phyloP scores from a whole-genome alignment of 2,329 filamentous ascomycete genomes.

The Colletotrichum sp. region DNA sequence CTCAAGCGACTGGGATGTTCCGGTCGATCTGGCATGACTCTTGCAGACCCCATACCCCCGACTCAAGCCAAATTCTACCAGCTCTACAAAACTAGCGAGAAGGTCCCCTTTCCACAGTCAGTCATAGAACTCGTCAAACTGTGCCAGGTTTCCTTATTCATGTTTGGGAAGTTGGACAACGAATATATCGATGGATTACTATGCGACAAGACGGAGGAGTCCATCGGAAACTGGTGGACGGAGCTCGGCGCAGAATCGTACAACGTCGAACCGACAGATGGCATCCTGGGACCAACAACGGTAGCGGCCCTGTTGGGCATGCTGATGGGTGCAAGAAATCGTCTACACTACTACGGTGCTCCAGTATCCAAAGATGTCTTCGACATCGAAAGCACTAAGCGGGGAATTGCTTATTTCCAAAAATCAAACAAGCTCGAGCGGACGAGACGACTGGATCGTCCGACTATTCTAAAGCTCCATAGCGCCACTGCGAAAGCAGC shows the following conservation, averaged over 20 bases:
- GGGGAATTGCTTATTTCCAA: slow-evolving; percentile 87
- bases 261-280: slow-evolving; percentile 90
- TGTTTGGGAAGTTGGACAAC: slow-evolving; percentile 86
- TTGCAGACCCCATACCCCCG: slow-evolving; percentile 78
- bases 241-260: slow-evolving; percentile 92
- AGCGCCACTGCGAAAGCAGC: slow-evolving; percentile 88
- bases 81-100: slow-evolving; percentile 86
- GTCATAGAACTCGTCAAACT: slow-evolving; percentile 90
- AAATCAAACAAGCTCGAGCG: slow-evolving; percentile 83
- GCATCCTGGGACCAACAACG: slow-evolving; percentile 89
- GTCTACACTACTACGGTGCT: slow-evolving; percentile 82
- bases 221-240: slow-evolving; percentile 94
- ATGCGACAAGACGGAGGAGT: slow-evolving; percentile 90
- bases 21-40: slow-evolving; percentile 82
- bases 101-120: slow-evolving; percentile 76
- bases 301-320: slow-evolving; percentile 87
- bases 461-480: slow-evolving; percentile 82
- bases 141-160: slow-evolving; percentile 85
- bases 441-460: slow-evolving; percentile 80
- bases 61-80: slow-evolving; percentile 92
- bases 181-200: slow-evolving; percentile 91
- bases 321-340: slow-evolving; percentile 87
- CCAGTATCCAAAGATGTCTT: slow-evolving; percentile 91
- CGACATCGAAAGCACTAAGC: slow-evolving; percentile 81
- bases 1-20: slow-evolving; percentile 92